Conservation (phyloP, 139 green algal genomes). For the Chlamydomonas asymmetrica region DNA sequence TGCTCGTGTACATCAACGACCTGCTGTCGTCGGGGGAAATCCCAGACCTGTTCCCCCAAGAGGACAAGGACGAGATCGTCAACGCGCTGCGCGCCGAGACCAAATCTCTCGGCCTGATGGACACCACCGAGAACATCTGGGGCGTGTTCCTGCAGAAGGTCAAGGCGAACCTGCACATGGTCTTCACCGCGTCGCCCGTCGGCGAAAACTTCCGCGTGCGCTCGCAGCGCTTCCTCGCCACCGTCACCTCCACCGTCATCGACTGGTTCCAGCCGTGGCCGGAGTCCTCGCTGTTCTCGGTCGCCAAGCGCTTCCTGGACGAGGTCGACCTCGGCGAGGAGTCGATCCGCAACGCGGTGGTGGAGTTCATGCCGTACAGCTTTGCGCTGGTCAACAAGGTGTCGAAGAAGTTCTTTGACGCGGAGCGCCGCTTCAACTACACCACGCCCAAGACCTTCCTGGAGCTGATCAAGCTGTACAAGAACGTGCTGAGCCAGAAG, state of each 20-base stretch:
- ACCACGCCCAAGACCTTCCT: conserved; percentile 91
- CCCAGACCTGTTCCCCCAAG: conserved; percentile 82
- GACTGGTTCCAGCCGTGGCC: conserved; percentile 91
- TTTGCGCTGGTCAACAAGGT: conserved; percentile 80
- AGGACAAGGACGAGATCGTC: conserved; percentile 91
- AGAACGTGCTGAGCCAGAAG: conserved; percentile 72
- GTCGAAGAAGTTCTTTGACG: conserved; percentile 62
- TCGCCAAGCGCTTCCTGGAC: conserved; percentile 86
- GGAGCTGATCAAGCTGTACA: conserved; percentile 92
- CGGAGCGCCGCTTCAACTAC: conserved; percentile 82
- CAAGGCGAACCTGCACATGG: conserved; percentile 83
- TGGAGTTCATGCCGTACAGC: conserved; percentile 88
- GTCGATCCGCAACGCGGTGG: conserved; percentile 63
- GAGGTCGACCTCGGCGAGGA: conserved; percentile 72
- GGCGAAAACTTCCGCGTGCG: conserved; percentile 86
- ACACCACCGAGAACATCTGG: conserved; percentile 88
- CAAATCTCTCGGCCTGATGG: conserved; percentile 77
- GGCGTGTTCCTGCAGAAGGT: conserved; percentile 78
- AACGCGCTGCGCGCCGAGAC: conserved; percentile 80
- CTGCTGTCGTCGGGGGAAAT: conserved; percentile 85
- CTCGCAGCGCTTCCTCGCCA: conserved; percentile 85
- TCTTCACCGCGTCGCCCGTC: conserved; percentile 86
- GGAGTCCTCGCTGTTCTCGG: conserved; percentile 75
- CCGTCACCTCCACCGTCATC: conserved; percentile 86
- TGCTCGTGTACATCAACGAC: conserved; percentile 91